phyloP scores from a whole-genome alignment of 495 filamentous ascomycete genomes.

The Penicillium ucsense region DNA sequence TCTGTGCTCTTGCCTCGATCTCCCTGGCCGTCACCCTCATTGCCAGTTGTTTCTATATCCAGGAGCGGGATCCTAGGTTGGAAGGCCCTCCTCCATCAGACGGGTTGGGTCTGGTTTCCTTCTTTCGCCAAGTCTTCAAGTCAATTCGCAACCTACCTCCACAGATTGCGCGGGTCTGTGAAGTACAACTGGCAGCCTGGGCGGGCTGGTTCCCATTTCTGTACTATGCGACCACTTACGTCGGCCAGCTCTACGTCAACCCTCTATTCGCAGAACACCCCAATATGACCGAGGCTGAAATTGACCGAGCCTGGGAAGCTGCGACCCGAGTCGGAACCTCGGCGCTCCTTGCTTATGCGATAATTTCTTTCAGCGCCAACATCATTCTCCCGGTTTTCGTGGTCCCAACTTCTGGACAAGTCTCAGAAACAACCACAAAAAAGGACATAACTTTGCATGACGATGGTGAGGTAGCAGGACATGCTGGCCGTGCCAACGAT shows the following conservation, averaged over 20 bases:
- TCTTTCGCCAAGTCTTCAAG: constrained; percentile 68
- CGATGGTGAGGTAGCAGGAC: constrained; percentile 3
- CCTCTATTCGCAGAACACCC: constrained; percentile 68
- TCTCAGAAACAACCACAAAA: neutral
- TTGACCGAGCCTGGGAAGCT: constrained; percentile 68
- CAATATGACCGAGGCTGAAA: constrained; percentile 60
- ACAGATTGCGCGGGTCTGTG: constrained; percentile 72
- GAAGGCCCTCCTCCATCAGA: constrained; percentile 50
- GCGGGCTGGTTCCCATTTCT: constrained; percentile 93
- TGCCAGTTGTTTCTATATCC: constrained; percentile 54
- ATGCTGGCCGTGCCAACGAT: constrained; percentile 17
- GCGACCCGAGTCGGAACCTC: constrained; percentile 76
- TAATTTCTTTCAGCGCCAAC: constrained; percentile 69
- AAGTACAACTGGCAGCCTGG: constrained; percentile 85
- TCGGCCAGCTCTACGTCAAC: constrained; percentile 81
- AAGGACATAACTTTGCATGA: neutral
- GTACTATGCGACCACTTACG: constrained; percentile 86
- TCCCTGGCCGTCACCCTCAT: constrained; percentile 55
- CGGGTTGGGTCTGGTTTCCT: constrained; percentile 56
- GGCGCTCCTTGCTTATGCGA: constrained; percentile 77
- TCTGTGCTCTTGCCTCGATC: constrained; percentile 71
- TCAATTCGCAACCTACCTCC: constrained; percentile 67
- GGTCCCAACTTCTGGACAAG: constrained; percentile 53
- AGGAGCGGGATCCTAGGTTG: constrained; percentile 68
- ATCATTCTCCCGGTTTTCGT: constrained; percentile 75